phyloP scores from a whole-genome alignment of 2,329 filamentous ascomycete genomes.

The Fusarium pseudonygamai region DNA sequence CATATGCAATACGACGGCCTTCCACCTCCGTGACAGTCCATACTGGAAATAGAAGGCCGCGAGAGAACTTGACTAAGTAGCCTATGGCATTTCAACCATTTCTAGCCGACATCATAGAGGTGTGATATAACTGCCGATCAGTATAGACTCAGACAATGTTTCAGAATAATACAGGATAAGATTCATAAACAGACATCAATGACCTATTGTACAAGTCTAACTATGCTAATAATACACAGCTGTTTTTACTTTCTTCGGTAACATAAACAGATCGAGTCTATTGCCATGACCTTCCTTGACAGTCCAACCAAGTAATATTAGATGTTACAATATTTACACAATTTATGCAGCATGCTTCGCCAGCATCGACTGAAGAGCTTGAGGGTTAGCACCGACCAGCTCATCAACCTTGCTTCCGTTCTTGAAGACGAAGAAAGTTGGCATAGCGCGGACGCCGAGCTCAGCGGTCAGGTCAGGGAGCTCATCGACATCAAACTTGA shows the following conservation, averaged over 20 bases:
- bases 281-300: not conserved
- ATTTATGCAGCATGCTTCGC: slow-evolving; percentile 17
- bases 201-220: not conserved
- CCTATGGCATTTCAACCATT: not conserved
- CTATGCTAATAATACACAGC: slow-evolving; percentile 21
- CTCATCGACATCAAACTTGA: slow-evolving; percentile 92
- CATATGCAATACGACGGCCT: slow-evolving; percentile 5
- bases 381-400: slow-evolving; percentile 84
- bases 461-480: slow-evolving; percentile 78
- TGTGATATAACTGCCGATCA: not conserved
- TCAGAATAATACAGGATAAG: not conserved
- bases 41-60: slow-evolving; percentile 25
- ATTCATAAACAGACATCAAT: not conserved
- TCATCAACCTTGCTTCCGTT: slow-evolving; percentile 76
- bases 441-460: slow-evolving; percentile 88
- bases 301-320: not conserved
- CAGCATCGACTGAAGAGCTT: slow-evolving; percentile 37
- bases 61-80: slow-evolving; percentile 8
- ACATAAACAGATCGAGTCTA: not conserved
- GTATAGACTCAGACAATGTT: not conserved
- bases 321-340: not conserved
- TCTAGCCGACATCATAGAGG: not conserved
- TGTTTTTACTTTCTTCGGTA: not conserved
- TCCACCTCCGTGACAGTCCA: slow-evolving; percentile 10
- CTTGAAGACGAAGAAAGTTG: slow-evolving; percentile 89